Evolutionary conservation across 2,329 filamentous ascomycete species (phyloP), one percentile per base, ranked within the genome.

Genomic region (Penicillium sp.): DNA sequence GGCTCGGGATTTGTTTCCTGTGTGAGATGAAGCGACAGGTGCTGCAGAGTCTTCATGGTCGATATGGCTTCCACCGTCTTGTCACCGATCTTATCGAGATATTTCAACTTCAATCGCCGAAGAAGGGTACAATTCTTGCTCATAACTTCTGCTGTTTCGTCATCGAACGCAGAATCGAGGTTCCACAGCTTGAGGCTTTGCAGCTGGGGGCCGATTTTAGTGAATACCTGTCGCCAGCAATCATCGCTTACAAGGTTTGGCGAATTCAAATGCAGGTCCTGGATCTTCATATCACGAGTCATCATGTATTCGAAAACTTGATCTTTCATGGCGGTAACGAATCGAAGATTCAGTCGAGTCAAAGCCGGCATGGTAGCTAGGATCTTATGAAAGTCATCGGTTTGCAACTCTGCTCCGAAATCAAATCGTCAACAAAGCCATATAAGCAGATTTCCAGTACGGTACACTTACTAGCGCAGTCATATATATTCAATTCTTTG

Each of bases 321-420:
- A 67, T 97, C 90, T 74, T 96, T 96, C 80, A 97, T 89, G 69
- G 96, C 93, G 50, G 95, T 90, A n/a, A 88, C 91, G 67, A 93
- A 93, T 49, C 89, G 87, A 11, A 96, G 78, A 62, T 92, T 89
- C 55, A 97, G 81, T 44, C 83, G 83, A 66, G 85, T 85, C 53
- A 96, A 78, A 6, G 81, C 81, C 0, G 90, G 86, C 56, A 90
- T 87, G 3, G 86, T 82, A 51, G 92, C 88, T 61, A 97, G 92
- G 43, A 96, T 91, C 62, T 88, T 85, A 48, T 90, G 83, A 63
- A 89, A 92, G 68, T 98, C 92, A 63, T 92, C 85, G 2, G 85
- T 83, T 49, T 85, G 83, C 11, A 98, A 83, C 64, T 87, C 88
- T 63, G 80, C 42, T 2, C 78, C 63, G 4, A 35, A 4, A 13